Percentiles rank a stretch among this genome's conserved stretches.
These are phyloP conservation scores for Fragilaria crotonensis DNA, from an alignment of 108 stramenopile genomes.

Conservation along the genomic window DNA sequence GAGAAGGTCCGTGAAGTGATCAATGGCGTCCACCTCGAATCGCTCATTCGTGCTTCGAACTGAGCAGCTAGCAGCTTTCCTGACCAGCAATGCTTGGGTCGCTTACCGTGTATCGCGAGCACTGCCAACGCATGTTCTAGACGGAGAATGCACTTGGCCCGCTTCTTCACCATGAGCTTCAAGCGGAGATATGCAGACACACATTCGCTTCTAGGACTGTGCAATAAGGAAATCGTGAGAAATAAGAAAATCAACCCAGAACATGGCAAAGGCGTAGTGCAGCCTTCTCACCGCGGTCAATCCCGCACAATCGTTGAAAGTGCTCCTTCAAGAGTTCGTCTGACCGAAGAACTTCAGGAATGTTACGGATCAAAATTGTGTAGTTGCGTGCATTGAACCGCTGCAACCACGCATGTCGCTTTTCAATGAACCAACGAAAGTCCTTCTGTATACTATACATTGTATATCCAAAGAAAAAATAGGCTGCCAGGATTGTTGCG, in stretches of 20 bases:
- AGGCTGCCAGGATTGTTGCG: slow-evolving; percentile 52
- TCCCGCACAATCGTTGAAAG: slow-evolving; percentile 29
- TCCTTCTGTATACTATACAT: slow-evolving; percentile 55
- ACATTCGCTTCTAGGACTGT: not conserved
- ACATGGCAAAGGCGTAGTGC: too few relatives aligned
- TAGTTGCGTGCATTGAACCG: slow-evolving; percentile 38
- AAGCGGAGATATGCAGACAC: not conserved
- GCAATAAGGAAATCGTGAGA: too few relatives aligned
- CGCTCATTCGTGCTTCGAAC: not conserved
- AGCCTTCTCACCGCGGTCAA: not conserved
- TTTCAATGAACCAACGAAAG: slow-evolving; percentile 53
- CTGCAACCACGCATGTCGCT: slow-evolving; percentile 36
- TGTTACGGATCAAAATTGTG: slow-evolving; percentile 36
- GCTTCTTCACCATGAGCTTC: not conserved
- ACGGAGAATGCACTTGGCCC: not conserved
- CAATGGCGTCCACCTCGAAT: not conserved
- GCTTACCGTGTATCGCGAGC: not conserved
- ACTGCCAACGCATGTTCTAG: not conserved
- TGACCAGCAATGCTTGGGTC: not conserved
- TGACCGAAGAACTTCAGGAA: slow-evolving; percentile 31
- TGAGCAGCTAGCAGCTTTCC: not conserved
- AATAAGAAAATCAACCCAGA: too few relatives aligned
- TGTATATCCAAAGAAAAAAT: slow-evolving; percentile 53
- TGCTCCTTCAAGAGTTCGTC: slow-evolving; percentile 30
- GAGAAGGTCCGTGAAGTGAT: not conserved